Percentiles rank a stretch among this genome's conserved stretches.
Conservation (phyloP, 805 yeast genomes). For the Wickerhamomyces tratensis region DNA sequence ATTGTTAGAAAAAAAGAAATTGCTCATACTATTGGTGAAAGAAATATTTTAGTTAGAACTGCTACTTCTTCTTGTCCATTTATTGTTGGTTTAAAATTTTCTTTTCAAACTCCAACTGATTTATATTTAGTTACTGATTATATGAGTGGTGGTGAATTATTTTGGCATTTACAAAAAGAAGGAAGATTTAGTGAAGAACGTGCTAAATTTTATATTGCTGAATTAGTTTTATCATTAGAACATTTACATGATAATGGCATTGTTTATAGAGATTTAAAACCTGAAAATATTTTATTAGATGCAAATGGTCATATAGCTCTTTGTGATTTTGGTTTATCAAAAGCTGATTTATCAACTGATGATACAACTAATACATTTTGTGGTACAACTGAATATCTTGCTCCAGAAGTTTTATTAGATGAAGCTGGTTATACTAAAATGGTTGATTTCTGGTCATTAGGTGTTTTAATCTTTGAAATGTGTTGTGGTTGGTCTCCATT, state of each 20-base stretch:
- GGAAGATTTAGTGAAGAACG: constrained; percentile 89
- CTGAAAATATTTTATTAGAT: constrained; percentile 90
- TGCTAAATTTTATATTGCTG: constrained; percentile 96
- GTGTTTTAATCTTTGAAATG: constrained; percentile 96
- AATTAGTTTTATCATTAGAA: constrained; percentile 84
- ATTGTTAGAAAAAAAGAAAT: constrained; percentile 95
- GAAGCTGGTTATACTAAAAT: constrained; percentile 96
- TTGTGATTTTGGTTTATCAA: constrained; percentile 95
- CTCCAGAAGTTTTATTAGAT: constrained; percentile 92
- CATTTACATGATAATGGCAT: constrained; percentile 93
- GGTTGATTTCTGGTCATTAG: constrained; percentile 99
- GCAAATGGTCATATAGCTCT: constrained; percentile 96
- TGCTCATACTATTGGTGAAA: constrained; percentile 96
- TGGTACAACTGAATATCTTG: constrained; percentile 96
- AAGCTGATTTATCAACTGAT: constrained; percentile 79
- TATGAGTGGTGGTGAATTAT: constrained; percentile 97
- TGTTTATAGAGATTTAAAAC: constrained; percentile 94
- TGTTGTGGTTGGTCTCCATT: constrained; percentile 99
- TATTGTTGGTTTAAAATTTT: constrained; percentile 90
- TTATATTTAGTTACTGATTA: constrained; percentile 91
- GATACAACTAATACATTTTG: constrained; percentile 93
- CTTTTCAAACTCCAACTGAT: constrained; percentile 92
- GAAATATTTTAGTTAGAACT: constrained; percentile 89
- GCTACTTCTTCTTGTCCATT: constrained; percentile 85
- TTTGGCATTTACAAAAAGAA: constrained; percentile 95